Conservation (phyloP, 2,329 filamentous ascomycete genomes). For the Xylariaceae sp. region DNA sequence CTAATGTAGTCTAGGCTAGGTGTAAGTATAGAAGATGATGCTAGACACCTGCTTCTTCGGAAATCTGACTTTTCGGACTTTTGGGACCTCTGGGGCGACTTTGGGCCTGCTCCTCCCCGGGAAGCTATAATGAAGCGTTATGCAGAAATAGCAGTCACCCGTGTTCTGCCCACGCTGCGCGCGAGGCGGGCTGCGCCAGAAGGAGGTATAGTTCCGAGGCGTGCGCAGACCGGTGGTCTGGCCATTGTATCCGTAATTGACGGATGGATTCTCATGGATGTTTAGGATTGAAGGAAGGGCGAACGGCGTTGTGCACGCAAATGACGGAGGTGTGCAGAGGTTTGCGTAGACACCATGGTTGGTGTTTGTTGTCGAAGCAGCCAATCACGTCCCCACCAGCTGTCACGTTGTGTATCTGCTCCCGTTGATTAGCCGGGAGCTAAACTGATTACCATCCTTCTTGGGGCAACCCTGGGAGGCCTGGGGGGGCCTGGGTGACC, state of each 20-base stretch:
- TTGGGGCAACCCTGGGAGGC: neutral
- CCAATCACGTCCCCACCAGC: constrained; percentile 14
- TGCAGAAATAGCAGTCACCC: neutral
- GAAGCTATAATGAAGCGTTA: neutral
- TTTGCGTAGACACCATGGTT: neutral
- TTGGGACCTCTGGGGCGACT: no score
- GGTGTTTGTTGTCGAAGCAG: neutral
- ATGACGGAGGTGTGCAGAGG: constrained; percentile 1
- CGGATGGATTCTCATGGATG: neutral
- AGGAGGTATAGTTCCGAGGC: neutral
- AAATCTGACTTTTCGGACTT: no score
- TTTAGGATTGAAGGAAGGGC: neutral
- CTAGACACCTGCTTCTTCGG: no score
- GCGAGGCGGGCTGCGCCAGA: neutral
- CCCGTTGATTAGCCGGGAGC: constrained; percentile 21
- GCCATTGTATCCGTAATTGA: neutral
- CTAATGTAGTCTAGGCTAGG: neutral
- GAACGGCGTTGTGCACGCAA: neutral
- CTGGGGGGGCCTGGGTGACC: neutral
- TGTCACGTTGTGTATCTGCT: constrained; percentile 18
- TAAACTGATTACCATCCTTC: neutral
- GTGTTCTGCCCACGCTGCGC: neutral
- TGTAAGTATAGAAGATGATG: no score
- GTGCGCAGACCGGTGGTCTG: neutral
- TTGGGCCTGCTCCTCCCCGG: no score